These are phyloP conservation scores for Rhodotorula sp. DNA, from an alignment of 1,284 basidiomycete species.

Conservation along the genomic window DNA sequence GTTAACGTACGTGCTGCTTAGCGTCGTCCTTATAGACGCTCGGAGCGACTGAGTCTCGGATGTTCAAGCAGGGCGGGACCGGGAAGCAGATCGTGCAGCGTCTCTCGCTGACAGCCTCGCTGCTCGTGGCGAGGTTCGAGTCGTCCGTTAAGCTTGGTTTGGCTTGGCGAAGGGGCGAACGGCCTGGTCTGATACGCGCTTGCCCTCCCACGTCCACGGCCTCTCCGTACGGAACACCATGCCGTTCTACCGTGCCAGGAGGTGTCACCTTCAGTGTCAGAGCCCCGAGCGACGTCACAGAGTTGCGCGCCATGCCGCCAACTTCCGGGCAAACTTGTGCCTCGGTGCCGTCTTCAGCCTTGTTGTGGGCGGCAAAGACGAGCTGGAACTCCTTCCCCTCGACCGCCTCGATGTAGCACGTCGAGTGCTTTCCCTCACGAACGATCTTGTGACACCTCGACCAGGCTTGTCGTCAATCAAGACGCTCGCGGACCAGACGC, in stretches of 20 bases:
- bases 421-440: neutral
- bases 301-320: neutral
- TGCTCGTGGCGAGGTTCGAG: neutral
- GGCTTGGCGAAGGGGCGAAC: conserved; percentile 23
- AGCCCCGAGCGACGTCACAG: neutral
- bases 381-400: conserved; percentile 17
- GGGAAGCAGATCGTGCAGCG: conserved; percentile 21
- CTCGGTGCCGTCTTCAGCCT: too few species aligned
- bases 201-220: neutral
- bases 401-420: conserved; percentile 16
- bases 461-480: conserved; percentile 1
- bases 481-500: neutral
- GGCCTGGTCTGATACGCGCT: neutral
- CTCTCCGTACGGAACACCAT: too few species aligned
- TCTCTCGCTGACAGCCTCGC: conserved; percentile 23
- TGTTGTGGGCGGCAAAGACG: neutral
- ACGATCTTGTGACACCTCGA: conserved; percentile 14
- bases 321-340: neutral
- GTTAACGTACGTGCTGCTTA: neutral
- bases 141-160: conserved; percentile 31
- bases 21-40: accelerated
- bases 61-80: neutral
- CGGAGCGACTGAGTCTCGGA: accelerated
- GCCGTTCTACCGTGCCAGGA: neutral
- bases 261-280: too few species aligned